Base-by-base conservation (phyloP, 2,329 filamentous ascomycete species). In the Sarocladiaceae sp. region DNA sequence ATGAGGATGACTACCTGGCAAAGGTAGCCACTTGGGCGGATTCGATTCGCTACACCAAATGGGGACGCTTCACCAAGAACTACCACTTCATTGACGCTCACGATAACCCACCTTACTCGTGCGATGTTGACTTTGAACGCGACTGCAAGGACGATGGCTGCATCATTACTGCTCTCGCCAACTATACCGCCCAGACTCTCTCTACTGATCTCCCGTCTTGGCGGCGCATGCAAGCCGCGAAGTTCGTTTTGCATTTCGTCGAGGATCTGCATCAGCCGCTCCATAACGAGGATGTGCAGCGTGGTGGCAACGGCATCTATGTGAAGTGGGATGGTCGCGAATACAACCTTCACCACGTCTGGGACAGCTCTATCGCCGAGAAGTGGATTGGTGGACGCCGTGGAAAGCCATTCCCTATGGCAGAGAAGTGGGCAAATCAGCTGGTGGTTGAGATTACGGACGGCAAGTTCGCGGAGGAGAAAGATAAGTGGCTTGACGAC, bases 51-150 rank as follows among this genome's bases (percentile, higher is more conserved):
- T 86, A 87, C 68, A 84, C 80, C 7, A 74, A 76, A 64, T 83
- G 79, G 71, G 83, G 81, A 13, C 72, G 73, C 33, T 87, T 82
- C 66, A 82, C 78, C 8, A 79, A 74, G 57, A 76, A 76, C 29
- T 85, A 84, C 65, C 84, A 87, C 72, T 87, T 82, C 69, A 87
- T 87, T 67, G 84, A 87, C 64, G 83, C 83, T 54, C 76, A 84
- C 60, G 84, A 87, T 66, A 65, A 69, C 58, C 84, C 84, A 52
- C 83, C 83, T 1, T 60, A 61, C 15, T 70, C 66, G 42, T 87
- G 84, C 69, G 73, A 73, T 54, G 76, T 87, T 56, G 74, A 80
- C 59, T 76, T 77, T 53, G 68, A 72, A 22, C 78, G 84, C 51
- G 84, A 87, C 68, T 87, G 83, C 70, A 79, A 83, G 56, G 71